phyloP scores from a whole-genome alignment of 257 asterid genomes.

The Nicotiana noctiflora region DNA sequence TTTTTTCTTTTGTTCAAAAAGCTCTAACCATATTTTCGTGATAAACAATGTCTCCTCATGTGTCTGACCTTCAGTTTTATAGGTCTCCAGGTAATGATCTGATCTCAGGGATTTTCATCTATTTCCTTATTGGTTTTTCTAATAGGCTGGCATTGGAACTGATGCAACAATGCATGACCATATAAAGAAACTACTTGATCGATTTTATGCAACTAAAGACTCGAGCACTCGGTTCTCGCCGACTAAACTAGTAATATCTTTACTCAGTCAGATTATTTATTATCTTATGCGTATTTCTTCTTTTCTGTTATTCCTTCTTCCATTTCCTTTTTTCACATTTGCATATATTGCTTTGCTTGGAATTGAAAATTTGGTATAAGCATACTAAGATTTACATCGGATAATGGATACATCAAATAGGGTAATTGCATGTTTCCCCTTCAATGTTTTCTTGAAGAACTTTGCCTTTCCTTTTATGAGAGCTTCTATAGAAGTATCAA shows the following conservation, averaged over 20 bases:
- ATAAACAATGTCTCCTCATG: conserved; percentile 8
- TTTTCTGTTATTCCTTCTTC: conserved; percentile 1
- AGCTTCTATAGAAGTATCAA: neutral
- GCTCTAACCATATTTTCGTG: neutral
- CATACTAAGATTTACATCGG: neutral
- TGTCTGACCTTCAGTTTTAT: neutral
- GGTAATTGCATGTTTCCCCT: conserved; percentile 1
- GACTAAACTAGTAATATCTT: conserved; percentile 66
- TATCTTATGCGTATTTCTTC: neutral
- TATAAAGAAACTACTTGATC: conserved; percentile 95
- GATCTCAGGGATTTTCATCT: conserved; percentile 8
- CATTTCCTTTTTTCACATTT: neutral
- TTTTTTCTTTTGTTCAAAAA: neutral
- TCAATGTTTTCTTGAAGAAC: neutral
- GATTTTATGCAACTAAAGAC: conserved; percentile 85
- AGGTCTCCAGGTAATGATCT: neutral
- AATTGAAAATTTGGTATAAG: neutral
- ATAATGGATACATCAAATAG: neutral
- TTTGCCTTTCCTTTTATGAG: neutral
- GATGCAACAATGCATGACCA: conserved; percentile 99
- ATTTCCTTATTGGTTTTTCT: conserved; percentile 1
- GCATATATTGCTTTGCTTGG: conserved; percentile 14
- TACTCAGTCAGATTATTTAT: neutral
- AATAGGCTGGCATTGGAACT: conserved; percentile 89
- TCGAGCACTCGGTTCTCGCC: conserved; percentile 76